Evolutionary conservation across 768 basidiomycete genomes (phyloP), one percentile per base, ranked within the genome.

Genomic region (Tulasnella sp.): DNA sequence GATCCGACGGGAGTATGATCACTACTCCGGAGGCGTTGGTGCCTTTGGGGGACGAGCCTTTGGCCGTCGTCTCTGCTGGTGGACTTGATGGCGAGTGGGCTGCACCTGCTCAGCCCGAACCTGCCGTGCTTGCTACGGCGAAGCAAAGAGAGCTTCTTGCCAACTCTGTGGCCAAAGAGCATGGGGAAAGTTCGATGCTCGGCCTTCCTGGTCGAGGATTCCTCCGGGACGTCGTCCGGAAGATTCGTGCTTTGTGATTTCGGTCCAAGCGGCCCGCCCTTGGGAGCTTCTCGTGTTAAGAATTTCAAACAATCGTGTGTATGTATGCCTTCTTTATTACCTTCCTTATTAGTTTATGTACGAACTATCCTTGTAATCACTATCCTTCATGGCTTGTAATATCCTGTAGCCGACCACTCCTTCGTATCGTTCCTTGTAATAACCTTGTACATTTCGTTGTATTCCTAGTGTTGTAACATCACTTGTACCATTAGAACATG

Each of bases 11-110:
- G 32, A 75, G 75, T 18, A 32, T 75, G 75, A 67, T 75, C 75
- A 32, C 57, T 35, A 75, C 75, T 13, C 75, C 75, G 26, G 75
- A 75, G 51, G 70, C 70, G 7, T 9, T 46, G 16, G 29, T 75
- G 39, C 75, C 75, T 20, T 0, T 74, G n/a, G 44, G 51, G 18
- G 75, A 75, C 26, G 55, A 51, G 75, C 75, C 75, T 5, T 23
- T 75, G 32, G 55, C 46, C 23, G 55, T 75, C 40, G 75, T 75
- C 32, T 55, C 75, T 42, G 75, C 37, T 3, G 75, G 75, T n/a
- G 75, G 55, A 39, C 57, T 75, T 20, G 75, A 75, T 61, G 75
- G 75, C 48, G 75, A 61, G 37, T 75, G 75, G 75, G 18, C 48
- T 61, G 32, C 37, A 48, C 26, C 16, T 29, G 44, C 42, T 40